Conservation (phyloP, 2,329 filamentous ascomycete genomes). For the Cytospora piceae region DNA sequence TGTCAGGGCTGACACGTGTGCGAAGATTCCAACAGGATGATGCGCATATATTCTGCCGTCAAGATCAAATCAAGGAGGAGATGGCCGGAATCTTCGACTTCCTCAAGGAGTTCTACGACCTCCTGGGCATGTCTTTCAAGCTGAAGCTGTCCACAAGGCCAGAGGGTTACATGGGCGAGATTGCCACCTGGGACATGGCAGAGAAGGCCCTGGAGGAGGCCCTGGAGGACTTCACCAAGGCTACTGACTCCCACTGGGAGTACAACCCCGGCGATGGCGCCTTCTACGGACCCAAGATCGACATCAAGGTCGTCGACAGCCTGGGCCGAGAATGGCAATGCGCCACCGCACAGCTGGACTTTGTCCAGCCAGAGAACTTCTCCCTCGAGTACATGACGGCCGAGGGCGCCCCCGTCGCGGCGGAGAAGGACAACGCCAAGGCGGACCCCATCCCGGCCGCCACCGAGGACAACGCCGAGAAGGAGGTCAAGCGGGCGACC, state of each 20-base stretch:
- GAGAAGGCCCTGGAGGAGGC: constrained; percentile 80
- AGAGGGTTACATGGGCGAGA: constrained; percentile 85
- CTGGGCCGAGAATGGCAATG: constrained; percentile 79
- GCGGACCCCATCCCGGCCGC: constrained; percentile 36
- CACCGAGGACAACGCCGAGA: constrained; percentile 44
- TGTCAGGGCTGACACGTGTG: constrained; percentile 89
- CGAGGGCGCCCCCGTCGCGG: constrained; percentile 49
- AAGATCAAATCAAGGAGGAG: constrained; percentile 74
- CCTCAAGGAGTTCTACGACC: constrained; percentile 72
- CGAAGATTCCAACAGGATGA: constrained; percentile 96
- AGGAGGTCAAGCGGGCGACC: constrained; percentile 46
- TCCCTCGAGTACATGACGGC: constrained; percentile 83
- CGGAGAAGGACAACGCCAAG: constrained; percentile 36
- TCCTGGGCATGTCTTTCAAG: constrained; percentile 89
- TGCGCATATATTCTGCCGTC: constrained; percentile 91
- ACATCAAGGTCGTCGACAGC: constrained; percentile 91
- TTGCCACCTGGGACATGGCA: constrained; percentile 86
- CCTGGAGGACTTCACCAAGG: constrained; percentile 71
- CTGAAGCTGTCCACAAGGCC: constrained; percentile 89
- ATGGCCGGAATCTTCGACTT: constrained; percentile 89
- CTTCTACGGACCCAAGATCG: constrained; percentile 98
- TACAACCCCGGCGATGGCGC: constrained; percentile 94
- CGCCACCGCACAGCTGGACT: constrained; percentile 88
- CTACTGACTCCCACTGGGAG: constrained; percentile 72
- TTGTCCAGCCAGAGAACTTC: constrained; percentile 84